phyloP scores from a whole-genome alignment of 1,284 basidiomycete genomes.

The Inonotus hispidus region DNA sequence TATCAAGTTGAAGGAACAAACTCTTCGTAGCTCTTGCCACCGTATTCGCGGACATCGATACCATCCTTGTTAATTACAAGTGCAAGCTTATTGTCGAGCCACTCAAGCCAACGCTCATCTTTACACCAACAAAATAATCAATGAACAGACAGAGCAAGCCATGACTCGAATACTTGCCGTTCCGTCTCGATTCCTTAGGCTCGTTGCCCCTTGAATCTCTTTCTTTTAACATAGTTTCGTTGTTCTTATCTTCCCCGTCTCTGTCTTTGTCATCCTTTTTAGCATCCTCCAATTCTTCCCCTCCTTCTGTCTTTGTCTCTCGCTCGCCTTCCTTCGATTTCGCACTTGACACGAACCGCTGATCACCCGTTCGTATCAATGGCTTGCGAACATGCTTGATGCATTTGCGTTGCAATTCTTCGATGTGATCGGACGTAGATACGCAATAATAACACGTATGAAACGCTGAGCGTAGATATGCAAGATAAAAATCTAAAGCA shows the following conservation, averaged over 20 bases:
- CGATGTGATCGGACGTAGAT: conserved; percentile 83
- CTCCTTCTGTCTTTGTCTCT: conserved; percentile 30
- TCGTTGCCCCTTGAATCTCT: conserved; percentile 35
- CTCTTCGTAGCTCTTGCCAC: conserved; percentile 87
- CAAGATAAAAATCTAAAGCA: conserved; percentile 80
- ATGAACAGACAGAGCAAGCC: conserved; percentile 4
- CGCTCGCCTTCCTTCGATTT: conserved; percentile 39
- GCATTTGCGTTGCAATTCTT: conserved; percentile 92
- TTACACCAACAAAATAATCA: conserved; percentile 16
- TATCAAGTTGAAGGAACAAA: conserved; percentile 38
- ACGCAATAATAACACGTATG: conserved; percentile 96
- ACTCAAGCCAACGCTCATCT: conserved; percentile 87
- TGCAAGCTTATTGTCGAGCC: conserved; percentile 79
- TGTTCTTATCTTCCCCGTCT: conserved; percentile 22
- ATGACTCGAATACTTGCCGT: conserved; percentile 41
- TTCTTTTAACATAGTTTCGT: conserved; percentile 19
- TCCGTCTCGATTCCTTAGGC: conserved; percentile 60
- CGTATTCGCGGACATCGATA: conserved; percentile 81
- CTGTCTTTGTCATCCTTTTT: conserved; percentile 32
- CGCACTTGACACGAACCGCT: conserved; percentile 7
- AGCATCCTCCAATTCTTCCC: conserved; percentile 23
- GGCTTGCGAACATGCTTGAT: conserved; percentile 83
- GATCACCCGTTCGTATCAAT: conserved; percentile 42
- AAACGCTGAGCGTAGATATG: conserved; percentile 79
- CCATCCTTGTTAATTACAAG: conserved; percentile 68